A percentile compares a stretch with the other conserved stretches of the same genome.
These are phyloP conservation scores for Trametes hirsuta DNA, from an alignment of 1,284 basidiomycete genomes.

Conservation along the genomic window DNA sequence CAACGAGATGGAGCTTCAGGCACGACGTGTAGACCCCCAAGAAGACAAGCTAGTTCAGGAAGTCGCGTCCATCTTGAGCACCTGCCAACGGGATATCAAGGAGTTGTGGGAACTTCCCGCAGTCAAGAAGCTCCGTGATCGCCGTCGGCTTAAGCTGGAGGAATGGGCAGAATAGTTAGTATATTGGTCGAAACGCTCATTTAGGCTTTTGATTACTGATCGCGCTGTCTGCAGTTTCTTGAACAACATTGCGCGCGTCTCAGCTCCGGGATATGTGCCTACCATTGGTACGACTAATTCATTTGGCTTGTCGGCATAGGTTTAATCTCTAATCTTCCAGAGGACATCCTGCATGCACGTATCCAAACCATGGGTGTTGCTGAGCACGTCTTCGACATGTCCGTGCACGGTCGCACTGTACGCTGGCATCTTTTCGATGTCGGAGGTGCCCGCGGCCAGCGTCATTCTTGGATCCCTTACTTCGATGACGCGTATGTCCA, in stretches of 20 bases:
- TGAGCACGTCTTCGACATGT: constrained; percentile 75
- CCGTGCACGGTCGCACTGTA: constrained; percentile 72
- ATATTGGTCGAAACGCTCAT: constrained; percentile 13
- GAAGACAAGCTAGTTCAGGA: constrained; percentile 62
- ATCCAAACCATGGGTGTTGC: constrained; percentile 85
- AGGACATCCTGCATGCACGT: constrained; percentile 82
- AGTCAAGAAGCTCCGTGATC: constrained; percentile 66
- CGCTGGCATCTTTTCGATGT: constrained; percentile 84
- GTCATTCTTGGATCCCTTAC: constrained; percentile 81
- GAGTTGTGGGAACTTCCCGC: constrained; percentile 71
- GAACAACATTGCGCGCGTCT: constrained; percentile 68
- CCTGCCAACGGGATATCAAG: constrained; percentile 63
- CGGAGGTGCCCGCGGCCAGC: constrained; percentile 81
- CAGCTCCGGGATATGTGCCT: constrained; percentile 67
- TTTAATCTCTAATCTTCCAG: constrained; percentile 39
- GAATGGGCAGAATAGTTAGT: constrained; percentile 85
- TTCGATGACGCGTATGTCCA: constrained; percentile 70
- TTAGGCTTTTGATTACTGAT: neutral
- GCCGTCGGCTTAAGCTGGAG: constrained; percentile 73
- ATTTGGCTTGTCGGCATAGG: neutral
- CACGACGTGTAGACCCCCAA: constrained; percentile 31
- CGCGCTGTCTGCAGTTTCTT: constrained; percentile 58
- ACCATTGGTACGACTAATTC: constrained; percentile 58
- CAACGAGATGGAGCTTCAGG: constrained; percentile 22
- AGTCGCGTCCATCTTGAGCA: constrained; percentile 58